A percentile compares a stretch with the other conserved stretches of the same genome.
phyloP scores from a whole-genome alignment of 495 filamentous ascomycete genomes.

The Hamigera avellanea region DNA sequence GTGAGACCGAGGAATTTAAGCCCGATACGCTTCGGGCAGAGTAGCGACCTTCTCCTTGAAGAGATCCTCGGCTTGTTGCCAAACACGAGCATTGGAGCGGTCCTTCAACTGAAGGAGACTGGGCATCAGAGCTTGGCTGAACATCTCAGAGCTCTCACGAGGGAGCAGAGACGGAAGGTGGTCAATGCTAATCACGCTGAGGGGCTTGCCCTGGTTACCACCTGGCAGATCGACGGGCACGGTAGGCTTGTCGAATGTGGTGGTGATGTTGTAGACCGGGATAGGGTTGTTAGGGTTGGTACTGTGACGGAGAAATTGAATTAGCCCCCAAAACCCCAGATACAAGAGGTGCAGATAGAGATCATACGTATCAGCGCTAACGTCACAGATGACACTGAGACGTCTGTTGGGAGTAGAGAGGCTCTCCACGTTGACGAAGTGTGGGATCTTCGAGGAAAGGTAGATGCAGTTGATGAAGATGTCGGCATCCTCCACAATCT shows the following conservation, averaged over 20 bases:
- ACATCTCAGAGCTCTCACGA: conserved; percentile 78
- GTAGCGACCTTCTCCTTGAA: conserved; percentile 77
- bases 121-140: conserved; percentile 68
- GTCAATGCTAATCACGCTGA: conserved; percentile 79
- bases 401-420: conserved; percentile 57
- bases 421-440: conserved; percentile 61
- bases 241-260: conserved; percentile 75
- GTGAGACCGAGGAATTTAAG: conserved; percentile 3
- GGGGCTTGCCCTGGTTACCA: conserved; percentile 40
- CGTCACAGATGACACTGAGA: conserved; percentile 81
- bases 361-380: conserved; percentile 54
- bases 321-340: neutral
- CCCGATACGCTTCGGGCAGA: conserved; percentile 36
- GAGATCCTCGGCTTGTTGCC: conserved; percentile 71
- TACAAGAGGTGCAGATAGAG: neutral
- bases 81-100: conserved; percentile 60
- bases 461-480: conserved; percentile 95
- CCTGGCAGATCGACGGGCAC: conserved; percentile 50
- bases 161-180: conserved; percentile 82
- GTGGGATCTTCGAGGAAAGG: conserved; percentile 54
- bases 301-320: conserved; percentile 6
- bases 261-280: conserved; percentile 74
- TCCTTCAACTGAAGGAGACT: conserved; percentile 69
- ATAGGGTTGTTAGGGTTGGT: conserved; percentile 70
- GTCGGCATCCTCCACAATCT: conserved; percentile 58